Conservation (phyloP, 805 yeast species). For the Candida insectorum region DNA sequence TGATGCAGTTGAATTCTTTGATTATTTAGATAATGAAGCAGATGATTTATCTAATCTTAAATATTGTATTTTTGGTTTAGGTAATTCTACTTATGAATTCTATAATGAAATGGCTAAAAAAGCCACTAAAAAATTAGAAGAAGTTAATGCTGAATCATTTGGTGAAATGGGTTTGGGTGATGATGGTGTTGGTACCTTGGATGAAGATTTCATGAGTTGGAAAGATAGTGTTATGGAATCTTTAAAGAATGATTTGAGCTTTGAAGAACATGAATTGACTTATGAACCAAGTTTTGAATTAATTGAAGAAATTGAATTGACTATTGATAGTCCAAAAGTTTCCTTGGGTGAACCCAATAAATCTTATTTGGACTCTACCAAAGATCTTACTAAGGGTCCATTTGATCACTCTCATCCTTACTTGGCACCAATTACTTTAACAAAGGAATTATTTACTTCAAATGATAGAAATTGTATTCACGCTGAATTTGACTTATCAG, state of each 20-base stretch:
- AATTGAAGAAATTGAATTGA: slow-evolving; percentile 29
- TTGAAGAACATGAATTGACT: slow-evolving; percentile 75
- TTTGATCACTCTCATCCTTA: slow-evolving; percentile 80
- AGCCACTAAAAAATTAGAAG: slow-evolving; percentile 45
- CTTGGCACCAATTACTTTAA: slow-evolving; percentile 58
- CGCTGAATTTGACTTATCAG: slow-evolving; percentile 79
- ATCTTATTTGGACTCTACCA: slow-evolving; percentile 29
- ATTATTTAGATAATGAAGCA: slow-evolving; percentile 57
- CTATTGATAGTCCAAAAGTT: slow-evolving; percentile 28
- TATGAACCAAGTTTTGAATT: slow-evolving; percentile 69
- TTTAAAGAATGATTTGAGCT: slow-evolving; percentile 57
- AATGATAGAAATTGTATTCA: slow-evolving; percentile 78
- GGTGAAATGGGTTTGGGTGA: slow-evolving; percentile 90
- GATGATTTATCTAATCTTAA: slow-evolving; percentile 56
- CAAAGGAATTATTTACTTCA: slow-evolving; percentile 71
- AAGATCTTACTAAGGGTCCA: slow-evolving; percentile 59
- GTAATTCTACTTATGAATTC: slow-evolving; percentile 91
- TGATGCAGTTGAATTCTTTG: slow-evolving; percentile 78
- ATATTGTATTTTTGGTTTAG: slow-evolving; percentile 83
- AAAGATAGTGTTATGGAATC: slow-evolving; percentile 72
- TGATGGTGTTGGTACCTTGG: slow-evolving; percentile 92
- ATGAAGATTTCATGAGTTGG: slow-evolving; percentile 93
- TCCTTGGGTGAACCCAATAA: slow-evolving; percentile 79
- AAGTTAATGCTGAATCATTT: slow-evolving; percentile 68
- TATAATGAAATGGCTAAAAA: slow-evolving; percentile 80